phyloP scores from a whole-genome alignment of 148 eudicot species.

The Chenopodium berlandieri region DNA sequence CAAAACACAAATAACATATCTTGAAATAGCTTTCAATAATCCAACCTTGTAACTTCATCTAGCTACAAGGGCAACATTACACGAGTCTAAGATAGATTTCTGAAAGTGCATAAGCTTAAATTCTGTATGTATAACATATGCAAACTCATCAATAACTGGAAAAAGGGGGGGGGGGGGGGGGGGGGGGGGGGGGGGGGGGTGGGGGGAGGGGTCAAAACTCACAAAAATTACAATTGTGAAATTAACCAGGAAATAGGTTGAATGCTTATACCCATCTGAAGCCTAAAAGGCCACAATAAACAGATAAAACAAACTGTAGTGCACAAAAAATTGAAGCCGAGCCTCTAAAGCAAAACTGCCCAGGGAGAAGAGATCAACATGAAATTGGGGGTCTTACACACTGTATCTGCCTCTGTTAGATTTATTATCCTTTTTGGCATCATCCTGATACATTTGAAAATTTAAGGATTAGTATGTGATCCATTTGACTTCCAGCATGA shows the following conservation, averaged over 20 bases:
- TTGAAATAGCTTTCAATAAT: background rate
- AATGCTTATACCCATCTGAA: background rate
- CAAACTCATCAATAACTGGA: background rate
- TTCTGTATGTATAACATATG: background rate
- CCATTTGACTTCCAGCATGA: background rate
- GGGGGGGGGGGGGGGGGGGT: too few relatives aligned
- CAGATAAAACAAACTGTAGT: conserved; percentile 8
- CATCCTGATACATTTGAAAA: conserved; percentile 48
- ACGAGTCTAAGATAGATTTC: background rate
- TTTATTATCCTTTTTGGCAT: conserved; percentile 57
- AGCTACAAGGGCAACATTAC: background rate
- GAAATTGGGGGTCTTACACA: conserved; percentile 34
- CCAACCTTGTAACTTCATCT: background rate
- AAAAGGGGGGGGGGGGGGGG: too few relatives aligned
- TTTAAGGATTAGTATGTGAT: background rate
- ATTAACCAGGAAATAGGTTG: background rate
- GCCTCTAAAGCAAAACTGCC: conserved; percentile 11
- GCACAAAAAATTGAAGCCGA: conserved; percentile 8
- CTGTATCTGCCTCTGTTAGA: conserved; percentile 58
- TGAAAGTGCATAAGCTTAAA: background rate
- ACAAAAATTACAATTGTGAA: background rate
- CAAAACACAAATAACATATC: background rate
- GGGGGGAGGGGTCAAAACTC: background rate
- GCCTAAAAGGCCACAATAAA: background rate
- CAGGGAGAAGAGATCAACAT: conserved; percentile 1